Evolutionary conservation across 2,329 filamentous ascomycete species (phyloP), one percentile per base, ranked within the genome.

Genomic region (Phyllosticta citrichinensis): DNA sequence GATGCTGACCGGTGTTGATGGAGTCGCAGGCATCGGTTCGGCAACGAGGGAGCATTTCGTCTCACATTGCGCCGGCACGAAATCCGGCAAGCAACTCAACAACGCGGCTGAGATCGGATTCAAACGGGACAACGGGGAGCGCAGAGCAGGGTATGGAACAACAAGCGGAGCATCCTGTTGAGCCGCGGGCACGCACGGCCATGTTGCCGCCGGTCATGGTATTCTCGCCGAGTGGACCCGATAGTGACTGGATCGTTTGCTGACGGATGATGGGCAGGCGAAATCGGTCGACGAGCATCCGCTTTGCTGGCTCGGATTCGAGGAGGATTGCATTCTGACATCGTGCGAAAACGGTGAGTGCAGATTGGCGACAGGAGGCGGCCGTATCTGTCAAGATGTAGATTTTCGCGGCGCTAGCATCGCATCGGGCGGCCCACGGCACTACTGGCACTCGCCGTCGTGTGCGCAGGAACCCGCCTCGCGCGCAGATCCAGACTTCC

Each of bases 141-240:
- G 53, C 64, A 35, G 79, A 82, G 6, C 84, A 85, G 24, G 83
- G 83, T 40, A 79, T 80, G 63, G 80, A 81, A 57, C 40, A 47
- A 47, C 79, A 81, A 63, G 80, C 81, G 57, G 83, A 83, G 64
- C 92, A 97, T 74, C 80, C 87, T 0, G 91, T 97, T 25, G 91
- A 96, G 74, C 85, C 91, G n/a, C 83, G 91, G 66, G 84, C 89
- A 30, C 84, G 85, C 67, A 95, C 90, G 54, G 89, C 93, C 22
- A 88, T 93, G 75, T 77, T 97, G 60, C 93, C 93, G 57, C 93
- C 94, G 55, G 91, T 99, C 25, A 86, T 96, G 82, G 89, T 91
- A 79, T 60, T 59, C 54, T 56, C 51, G 54, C 54, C 56, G 56
- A 14, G 30, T 11, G 52, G 53, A 25, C 35, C 33, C 56, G 24